Evolutionary conservation across 2,329 filamentous ascomycete species (phyloP), one percentile per base, ranked within the genome.

Genomic region (Zalaria obscura): DNA sequence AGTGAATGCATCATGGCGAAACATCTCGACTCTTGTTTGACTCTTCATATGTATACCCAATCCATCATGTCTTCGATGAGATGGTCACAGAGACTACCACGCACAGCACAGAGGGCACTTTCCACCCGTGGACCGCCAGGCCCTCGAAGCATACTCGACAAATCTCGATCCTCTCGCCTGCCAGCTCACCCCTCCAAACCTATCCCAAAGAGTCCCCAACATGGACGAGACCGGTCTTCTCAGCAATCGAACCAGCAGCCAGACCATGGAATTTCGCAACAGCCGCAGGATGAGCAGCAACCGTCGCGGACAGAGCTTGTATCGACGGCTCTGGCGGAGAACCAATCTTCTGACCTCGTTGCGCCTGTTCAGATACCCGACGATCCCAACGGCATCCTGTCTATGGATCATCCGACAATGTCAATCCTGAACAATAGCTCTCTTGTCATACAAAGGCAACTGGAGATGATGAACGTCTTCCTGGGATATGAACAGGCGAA

Each of bases 401-500:
- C 70, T 49, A 61, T 67, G 35, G 64, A 60, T 2, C 76, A 80
- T 48, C 76, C 76, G 0, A 73, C 75, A 1, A 66, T 68, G 41
- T 62, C 64, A 5, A 64, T 80, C 18, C 61, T 80, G 18, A 66
- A 70, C 35, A 78, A 80, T 51, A 78, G 75, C 2, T 69, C 73
- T 5, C 62, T 80, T 36, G 69, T 80, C 5, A 67, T 80, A 6
- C 75, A 78, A 48, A 63, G 76, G 28, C 75, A 80, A 50, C 52
- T 80, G 27, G 76, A 80, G 52, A 68, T 79, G 62, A 76, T 78
- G 72, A 80, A 79, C 55, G 64, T 80, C 6, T 65, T 80, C 51
- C 60, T 78, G 55, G 76, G 76, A 1, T 79, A 79, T 48, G 76
- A 80, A 56, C 76, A 80, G 55, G 75, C 76, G 8, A 80, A 80